Conservation (phyloP, 768 basidiomycete species). For the Leucosporidium yakuticum region DNA sequence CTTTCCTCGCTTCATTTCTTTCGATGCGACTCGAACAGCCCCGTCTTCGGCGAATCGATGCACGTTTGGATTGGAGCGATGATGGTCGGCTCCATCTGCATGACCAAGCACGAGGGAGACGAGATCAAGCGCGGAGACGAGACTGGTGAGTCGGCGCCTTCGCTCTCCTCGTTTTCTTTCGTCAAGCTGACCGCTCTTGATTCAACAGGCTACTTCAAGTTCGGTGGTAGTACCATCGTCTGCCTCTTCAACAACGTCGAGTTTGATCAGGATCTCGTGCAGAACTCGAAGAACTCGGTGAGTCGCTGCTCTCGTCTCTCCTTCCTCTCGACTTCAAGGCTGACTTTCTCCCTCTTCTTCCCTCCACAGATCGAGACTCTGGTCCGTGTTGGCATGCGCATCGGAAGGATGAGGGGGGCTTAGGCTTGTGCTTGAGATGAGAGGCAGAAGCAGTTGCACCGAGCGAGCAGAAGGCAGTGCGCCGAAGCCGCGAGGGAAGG, state of each 20-base stretch:
- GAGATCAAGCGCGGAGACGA: conserved; percentile 76
- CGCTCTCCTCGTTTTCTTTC: neutral
- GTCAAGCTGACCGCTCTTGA: neutral
- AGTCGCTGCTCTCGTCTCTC: conserved; percentile 60
- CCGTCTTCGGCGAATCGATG: conserved; percentile 85
- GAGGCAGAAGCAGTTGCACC: too few relatives aligned
- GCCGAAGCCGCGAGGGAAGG: too few relatives aligned
- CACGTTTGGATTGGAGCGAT: conserved; percentile 77
- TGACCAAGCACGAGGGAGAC: conserved; percentile 79
- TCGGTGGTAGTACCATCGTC: conserved; percentile 65
- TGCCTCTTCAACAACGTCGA: conserved; percentile 71
- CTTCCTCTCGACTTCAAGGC: neutral
- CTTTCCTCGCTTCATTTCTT: neutral
- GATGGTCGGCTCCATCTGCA: conserved; percentile 80
- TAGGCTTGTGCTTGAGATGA: neutral
- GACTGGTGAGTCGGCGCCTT: conserved; percentile 57
- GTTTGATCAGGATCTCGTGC: conserved; percentile 86
- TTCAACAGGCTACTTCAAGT: conserved; percentile 58
- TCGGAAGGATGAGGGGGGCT: conserved; percentile 14
- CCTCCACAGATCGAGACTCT: conserved; percentile 19
- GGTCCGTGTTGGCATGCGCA: conserved; percentile 27
- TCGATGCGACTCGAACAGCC: conserved; percentile 46
- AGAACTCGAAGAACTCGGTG: conserved; percentile 82
- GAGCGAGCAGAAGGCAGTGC: too few relatives aligned
- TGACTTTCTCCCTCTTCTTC: neutral